Base-by-base conservation (phyloP, 169 alveolate genomes). In the Plasmodium coatneyi region DNA sequence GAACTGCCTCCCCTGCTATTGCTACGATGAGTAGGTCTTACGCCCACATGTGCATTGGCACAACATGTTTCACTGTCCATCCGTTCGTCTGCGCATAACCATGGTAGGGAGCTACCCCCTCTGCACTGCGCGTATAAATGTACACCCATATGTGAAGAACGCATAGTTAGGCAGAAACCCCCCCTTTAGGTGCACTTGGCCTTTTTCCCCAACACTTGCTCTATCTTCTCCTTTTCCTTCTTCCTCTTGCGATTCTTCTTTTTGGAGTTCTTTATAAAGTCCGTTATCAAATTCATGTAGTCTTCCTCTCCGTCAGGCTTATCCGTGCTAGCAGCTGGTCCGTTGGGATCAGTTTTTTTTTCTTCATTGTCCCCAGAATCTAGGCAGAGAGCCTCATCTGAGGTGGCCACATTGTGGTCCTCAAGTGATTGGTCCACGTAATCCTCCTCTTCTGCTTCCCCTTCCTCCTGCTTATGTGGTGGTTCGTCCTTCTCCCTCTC, bases 181-280 rank as follows among this genome's bases (percentile, higher is more conserved):
- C n/a, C 22, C 32, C 32, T 25, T 30, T 14, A 81, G 25, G 90
- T 16, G 16, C 71, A 54, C 78, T 52, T 54, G 39, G 25, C 90
- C 19, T n/a, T 80, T 60, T 80, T 91, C 19, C 83, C 83, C 28
- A 91, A 28, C 9, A 80, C 92, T 3, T 71, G 32, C 1, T 91
- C 95, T 43, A 91, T 91, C 41, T 22, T 43, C 2, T 91, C 95
- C 92, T 71, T 91, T 71, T 91, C 95, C 79, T 91, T 81, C 56
- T 91, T 91, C 43, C 92, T 80, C 54, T 91, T 91, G 7, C 95
- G 52, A 3, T 19, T 43, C 74, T 91, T 91, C 30, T 46, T 91
- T 91, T 91, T 91, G 0, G 95, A 70, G 39, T 81, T 81, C 74
- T 80, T 70, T 28, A 91, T 80, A 76, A 80, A 91, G 54, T 80